A percentile compares a stretch with the other conserved stretches of the same genome.
Conservation (phyloP, 2,329 filamentous ascomycete species). For the Pseudogymnoascus sp. region DNA sequence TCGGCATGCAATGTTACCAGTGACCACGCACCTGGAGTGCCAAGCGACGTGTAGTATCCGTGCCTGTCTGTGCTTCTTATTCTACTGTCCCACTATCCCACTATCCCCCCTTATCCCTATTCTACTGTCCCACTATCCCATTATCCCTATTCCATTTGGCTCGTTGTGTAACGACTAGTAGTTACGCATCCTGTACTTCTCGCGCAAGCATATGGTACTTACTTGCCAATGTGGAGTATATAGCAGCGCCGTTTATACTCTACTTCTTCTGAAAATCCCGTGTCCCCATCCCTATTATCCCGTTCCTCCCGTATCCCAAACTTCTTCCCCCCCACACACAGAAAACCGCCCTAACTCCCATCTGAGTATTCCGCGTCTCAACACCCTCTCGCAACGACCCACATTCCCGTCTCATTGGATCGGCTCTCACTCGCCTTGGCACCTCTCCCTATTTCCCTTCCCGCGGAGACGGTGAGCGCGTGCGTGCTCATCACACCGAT, state of each 20-base stretch:
- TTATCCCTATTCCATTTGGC: neutral
- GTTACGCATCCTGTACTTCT: neutral
- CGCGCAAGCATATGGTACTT: neutral
- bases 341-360: neutral
- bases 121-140: too few species aligned
- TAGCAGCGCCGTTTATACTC: neutral
- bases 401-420: neutral
- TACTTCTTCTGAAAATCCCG: neutral
- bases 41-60: neutral
- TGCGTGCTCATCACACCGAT: neutral
- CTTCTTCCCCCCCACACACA: neutral
- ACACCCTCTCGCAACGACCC: neutral
- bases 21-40: conserved; percentile 6
- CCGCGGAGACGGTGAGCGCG: neutral
- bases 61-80: conserved; percentile 5
- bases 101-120: neutral
- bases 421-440: neutral
- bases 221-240: neutral
- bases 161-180: neutral
- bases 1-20: conserved; percentile 8
- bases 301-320: neutral
- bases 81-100: neutral
- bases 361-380: neutral
- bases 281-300: neutral
- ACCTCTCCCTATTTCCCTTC: neutral